Conservation (phyloP, 176 grass and related monocot genomes). For the Eleusine indica region DNA sequence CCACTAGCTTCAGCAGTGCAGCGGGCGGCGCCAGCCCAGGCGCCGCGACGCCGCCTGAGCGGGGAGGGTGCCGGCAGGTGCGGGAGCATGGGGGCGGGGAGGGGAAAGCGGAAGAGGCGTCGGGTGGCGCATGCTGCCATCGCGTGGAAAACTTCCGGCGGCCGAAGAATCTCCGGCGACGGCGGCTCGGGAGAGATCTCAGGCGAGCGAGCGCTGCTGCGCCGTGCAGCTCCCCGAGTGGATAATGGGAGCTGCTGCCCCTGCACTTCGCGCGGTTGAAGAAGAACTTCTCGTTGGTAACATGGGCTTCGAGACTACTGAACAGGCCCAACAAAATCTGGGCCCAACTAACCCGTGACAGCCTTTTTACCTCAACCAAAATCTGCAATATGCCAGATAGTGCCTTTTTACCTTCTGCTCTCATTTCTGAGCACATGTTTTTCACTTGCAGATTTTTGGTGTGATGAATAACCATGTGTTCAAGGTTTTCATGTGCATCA, state of each 20-base stretch:
- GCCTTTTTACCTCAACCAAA: background rate
- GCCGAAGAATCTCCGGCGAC: background rate
- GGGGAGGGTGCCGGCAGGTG: background rate
- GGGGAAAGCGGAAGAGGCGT: conserved; percentile 22
- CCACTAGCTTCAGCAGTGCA: conserved; percentile 31
- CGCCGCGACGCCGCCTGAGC: background rate
- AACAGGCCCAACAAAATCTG: background rate
- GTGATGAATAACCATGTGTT: background rate
- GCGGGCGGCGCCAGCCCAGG: conserved; percentile 10
- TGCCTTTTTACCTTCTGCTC: too few relatives aligned
- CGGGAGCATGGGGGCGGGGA: conserved; percentile 22
- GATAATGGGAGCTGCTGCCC: background rate
- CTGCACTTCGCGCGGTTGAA: background rate
- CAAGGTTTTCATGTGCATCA: background rate
- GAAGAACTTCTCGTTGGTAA: background rate
- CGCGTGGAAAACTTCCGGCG: background rate
- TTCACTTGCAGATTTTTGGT: background rate
- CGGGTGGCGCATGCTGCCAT: conserved; percentile 40
- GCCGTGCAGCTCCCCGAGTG: background rate
- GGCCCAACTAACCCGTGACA: background rate
- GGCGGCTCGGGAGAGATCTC: background rate
- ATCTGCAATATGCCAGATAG: too few relatives aligned
- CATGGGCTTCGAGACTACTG: background rate
- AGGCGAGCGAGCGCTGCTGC: background rate
- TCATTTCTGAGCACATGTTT: background rate